A percentile compares a stretch with the other conserved stretches of the same genome.
Evolutionary conservation across 805 yeast genomes (phyloP).

Genomic region (Alloascoidea africana): DNA sequence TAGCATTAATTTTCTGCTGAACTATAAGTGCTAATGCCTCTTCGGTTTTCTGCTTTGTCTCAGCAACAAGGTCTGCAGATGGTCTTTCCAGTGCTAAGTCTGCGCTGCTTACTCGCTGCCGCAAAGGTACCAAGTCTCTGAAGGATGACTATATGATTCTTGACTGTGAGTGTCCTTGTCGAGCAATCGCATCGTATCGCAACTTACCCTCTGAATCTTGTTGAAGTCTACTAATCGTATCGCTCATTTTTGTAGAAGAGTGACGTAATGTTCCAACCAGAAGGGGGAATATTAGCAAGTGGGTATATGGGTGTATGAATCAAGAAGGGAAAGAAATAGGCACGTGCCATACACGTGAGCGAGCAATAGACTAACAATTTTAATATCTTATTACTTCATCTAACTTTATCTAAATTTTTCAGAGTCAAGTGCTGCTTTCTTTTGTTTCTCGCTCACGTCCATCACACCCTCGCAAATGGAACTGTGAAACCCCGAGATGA

Average conservation of each 20-base stretch:
- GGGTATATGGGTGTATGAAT: no score
- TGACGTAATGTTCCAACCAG: no score
- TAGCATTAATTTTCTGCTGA: slow-evolving; percentile 23
- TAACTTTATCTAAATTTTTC: no score
- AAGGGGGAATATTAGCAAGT: no score
- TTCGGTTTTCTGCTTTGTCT: slow-evolving; percentile 39
- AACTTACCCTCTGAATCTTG: slow-evolving; percentile 16
- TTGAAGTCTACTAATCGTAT: slow-evolving; percentile 8
- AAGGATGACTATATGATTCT: slow-evolving; percentile 29
- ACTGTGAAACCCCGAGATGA: no score
- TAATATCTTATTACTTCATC: no score
- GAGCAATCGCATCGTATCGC: slow-evolving; percentile 17
- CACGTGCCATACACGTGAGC: no score
- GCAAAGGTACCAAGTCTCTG: slow-evolving; percentile 45
- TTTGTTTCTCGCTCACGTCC: slow-evolving; percentile 44
- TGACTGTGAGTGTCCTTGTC: slow-evolving; percentile 15
- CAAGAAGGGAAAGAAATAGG: no score
- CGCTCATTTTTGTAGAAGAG: no score
- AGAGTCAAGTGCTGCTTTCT: no score
- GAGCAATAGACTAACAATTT: no score
- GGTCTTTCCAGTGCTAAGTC: slow-evolving; percentile 28
- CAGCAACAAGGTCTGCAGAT: slow-evolving; percentile 26
- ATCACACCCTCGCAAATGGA: slow-evolving; percentile 49
- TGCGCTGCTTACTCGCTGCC: slow-evolving; percentile 26
- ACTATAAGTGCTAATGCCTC: slow-evolving; percentile 37